Evolutionary conservation across 768 basidiomycete species (phyloP).

Genomic region (Dendrothele bispora): DNA sequence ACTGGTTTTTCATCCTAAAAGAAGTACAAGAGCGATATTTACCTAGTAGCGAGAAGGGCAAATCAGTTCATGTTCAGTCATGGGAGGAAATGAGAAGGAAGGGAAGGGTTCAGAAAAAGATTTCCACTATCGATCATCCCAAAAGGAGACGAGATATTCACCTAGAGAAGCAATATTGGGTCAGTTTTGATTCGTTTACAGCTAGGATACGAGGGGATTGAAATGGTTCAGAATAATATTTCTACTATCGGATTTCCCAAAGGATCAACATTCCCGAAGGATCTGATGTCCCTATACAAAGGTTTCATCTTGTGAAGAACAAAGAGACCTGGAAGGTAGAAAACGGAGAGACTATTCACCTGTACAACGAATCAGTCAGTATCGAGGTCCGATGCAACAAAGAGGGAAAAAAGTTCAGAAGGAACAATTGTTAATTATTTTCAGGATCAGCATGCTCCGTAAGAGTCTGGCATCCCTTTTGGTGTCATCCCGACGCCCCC

Average conservation of each 20-base stretch:
- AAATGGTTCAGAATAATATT: conserved; percentile 35
- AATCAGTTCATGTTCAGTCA: background rate
- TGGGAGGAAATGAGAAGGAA: conserved; percentile 3
- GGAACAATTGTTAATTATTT: background rate
- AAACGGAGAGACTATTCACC: background rate
- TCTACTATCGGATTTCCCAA: conserved; percentile 66
- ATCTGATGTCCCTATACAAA: conserved; percentile 67
- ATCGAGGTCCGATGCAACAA: too few relatives aligned
- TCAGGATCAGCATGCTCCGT: too few relatives aligned
- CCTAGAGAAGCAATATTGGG: background rate
- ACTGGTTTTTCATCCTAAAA: conserved; percentile 30
- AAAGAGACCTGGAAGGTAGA: background rate
- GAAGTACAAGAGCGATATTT: conserved; percentile 1
- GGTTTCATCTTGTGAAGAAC: conserved; percentile 39
- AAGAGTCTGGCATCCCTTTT: too few relatives aligned
- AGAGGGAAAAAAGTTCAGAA: too few relatives aligned
- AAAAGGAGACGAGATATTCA: background rate
- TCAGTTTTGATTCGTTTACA: background rate
- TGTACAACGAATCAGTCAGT: background rate
- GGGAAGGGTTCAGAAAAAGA: conserved; percentile 32
- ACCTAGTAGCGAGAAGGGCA: conserved; percentile 2
- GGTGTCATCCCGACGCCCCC: too few relatives aligned
- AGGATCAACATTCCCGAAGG: conserved; percentile 60
- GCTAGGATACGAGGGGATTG: conserved; percentile 10
- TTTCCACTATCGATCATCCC: too few relatives aligned